phyloP scores from a whole-genome alignment of 306 rosid species.

The Hippophae rhamnoides region DNA sequence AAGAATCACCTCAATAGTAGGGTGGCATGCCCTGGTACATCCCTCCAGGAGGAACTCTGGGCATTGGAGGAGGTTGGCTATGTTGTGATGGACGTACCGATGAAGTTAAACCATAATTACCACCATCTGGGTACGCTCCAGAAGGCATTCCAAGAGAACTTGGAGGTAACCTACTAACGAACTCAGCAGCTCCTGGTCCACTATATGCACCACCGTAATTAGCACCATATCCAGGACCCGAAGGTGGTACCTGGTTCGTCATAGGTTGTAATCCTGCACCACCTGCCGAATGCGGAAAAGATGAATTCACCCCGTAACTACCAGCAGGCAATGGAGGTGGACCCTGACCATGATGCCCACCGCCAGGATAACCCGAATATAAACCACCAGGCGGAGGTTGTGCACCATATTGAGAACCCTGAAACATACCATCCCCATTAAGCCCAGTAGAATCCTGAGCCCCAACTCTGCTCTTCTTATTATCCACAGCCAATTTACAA shows the following conservation, averaged over 20 bases:
- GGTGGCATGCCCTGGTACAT: conserved; percentile 55
- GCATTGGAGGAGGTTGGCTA: conserved; percentile 31
- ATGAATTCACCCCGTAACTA: conserved; percentile 29
- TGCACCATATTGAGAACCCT: conserved; percentile 36
- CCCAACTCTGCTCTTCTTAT: conserved; percentile 19
- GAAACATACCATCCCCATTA: conserved; percentile 19
- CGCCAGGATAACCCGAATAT: conserved; percentile 38
- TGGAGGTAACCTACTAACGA: conserved; percentile 45
- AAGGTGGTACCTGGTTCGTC: conserved; percentile 30
- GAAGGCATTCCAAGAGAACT: conserved; percentile 45
- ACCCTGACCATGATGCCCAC: conserved; percentile 38
- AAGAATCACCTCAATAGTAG: conserved; percentile 55
- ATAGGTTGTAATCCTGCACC: conserved; percentile 3
- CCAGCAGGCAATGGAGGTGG: conserved; percentile 37
- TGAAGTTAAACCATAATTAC: conserved; percentile 35
- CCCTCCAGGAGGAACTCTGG: conserved; percentile 64
- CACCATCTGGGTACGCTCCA: conserved; percentile 46
- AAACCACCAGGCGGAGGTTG: conserved; percentile 19
- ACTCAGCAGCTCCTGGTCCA: conserved; percentile 17
- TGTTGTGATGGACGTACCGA: conserved; percentile 28
- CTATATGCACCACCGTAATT: conserved; percentile 40
- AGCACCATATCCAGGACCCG: conserved; percentile 32
- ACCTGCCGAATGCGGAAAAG: conserved; percentile 9
- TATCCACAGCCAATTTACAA: conserved; percentile 54
- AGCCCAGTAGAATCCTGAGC: conserved; percentile 26